A percentile compares a stretch with the other conserved stretches of the same genome.
These are phyloP conservation scores for Wickerhamomyces hampshirensis DNA, from an alignment of 805 yeast genomes.

Conservation along the genomic window DNA sequence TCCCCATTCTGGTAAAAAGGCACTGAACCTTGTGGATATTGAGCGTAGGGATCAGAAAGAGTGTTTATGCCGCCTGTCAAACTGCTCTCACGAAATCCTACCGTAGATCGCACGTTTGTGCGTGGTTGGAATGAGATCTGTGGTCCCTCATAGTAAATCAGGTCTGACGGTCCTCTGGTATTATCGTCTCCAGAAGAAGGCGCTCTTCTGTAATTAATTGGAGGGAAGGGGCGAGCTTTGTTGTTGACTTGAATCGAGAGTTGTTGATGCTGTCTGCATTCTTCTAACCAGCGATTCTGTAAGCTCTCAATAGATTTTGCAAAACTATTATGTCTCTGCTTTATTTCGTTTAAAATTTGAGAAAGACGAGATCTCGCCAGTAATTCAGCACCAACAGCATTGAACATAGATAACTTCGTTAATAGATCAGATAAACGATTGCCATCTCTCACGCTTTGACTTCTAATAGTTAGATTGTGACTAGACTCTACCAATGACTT, in stretches of 20 bases:
- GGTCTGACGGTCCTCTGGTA: too few species aligned
- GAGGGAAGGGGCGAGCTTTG: slow-evolving; percentile 2
- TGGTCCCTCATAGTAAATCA: too few species aligned
- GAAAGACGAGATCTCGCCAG: slow-evolving; percentile 2
- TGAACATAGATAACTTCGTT: slow-evolving; percentile 2
- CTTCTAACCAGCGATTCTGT: slow-evolving; percentile 5
- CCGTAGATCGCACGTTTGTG: too few species aligned
- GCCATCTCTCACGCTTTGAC: too few species aligned
- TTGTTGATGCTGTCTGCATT: background rate
- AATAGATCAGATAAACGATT: background rate
- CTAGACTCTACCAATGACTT: too few species aligned
- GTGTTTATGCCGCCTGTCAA: too few species aligned
- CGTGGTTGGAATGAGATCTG: too few species aligned
- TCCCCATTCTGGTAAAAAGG: background rate
- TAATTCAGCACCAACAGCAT: slow-evolving; percentile 3
- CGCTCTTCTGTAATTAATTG: background rate
- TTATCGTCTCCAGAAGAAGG: background rate
- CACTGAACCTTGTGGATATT: slow-evolving; percentile 7
- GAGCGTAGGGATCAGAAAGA: too few species aligned
- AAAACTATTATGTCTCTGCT: background rate
- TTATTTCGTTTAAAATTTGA: slow-evolving; percentile 2
- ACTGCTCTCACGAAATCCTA: too few species aligned
- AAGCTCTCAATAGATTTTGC: slow-evolving; percentile 3
- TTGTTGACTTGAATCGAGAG: background rate
- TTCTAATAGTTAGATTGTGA: too few species aligned